phyloP scores from a whole-genome alignment of 148 eudicot genomes.

The Linanthus parryae region DNA sequence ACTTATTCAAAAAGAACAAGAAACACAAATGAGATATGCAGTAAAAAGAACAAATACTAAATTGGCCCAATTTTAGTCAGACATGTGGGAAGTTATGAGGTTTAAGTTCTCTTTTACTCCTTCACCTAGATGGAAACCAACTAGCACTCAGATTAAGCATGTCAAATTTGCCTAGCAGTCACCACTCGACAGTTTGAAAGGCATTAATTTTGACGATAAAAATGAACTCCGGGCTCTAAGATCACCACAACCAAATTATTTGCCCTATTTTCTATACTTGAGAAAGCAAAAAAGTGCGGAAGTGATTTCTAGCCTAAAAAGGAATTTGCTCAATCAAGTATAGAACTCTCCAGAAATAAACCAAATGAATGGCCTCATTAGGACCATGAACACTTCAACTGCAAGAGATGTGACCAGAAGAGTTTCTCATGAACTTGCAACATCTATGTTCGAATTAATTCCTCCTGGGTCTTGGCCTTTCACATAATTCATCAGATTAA shows the following conservation, averaged over 20 bases:
- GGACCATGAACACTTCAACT: slow-evolving; percentile 7
- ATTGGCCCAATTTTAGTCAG: not conserved
- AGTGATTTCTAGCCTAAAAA: not conserved
- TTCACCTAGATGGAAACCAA: no score
- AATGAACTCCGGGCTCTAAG: no score
- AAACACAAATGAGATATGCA: not conserved
- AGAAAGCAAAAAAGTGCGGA: not conserved
- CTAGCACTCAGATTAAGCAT: no score
- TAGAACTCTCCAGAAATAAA: not conserved
- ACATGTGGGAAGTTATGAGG: no score
- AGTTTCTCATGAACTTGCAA: not conserved
- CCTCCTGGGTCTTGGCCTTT: not conserved
- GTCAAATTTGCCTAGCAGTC: no score
- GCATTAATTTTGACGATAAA: no score
- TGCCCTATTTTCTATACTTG: no score
- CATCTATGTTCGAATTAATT: not conserved
- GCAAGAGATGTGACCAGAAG: slow-evolving; percentile 2
- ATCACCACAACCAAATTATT: no score
- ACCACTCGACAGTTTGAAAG: no score
- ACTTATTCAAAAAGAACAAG: not conserved
- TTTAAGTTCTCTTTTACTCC: no score
- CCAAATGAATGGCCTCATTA: not conserved
- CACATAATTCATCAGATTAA: no score
- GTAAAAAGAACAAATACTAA: not conserved
- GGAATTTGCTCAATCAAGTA: not conserved